Conservation (phyloP, 441 rosid genomes). For the Isatis lusitanica region DNA sequence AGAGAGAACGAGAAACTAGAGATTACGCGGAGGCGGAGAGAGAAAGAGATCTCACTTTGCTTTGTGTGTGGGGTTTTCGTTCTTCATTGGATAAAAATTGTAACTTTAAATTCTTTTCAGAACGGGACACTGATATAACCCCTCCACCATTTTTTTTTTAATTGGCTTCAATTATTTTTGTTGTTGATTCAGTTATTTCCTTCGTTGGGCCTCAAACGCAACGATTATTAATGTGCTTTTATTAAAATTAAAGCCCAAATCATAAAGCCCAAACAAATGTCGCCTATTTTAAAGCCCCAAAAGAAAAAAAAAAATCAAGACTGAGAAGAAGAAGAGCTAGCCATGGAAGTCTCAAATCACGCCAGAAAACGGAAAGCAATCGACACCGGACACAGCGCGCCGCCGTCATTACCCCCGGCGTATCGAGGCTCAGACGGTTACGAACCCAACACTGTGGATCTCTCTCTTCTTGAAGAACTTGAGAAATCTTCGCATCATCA, state of each 20-base stretch:
- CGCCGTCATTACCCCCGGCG: conserved; percentile 27
- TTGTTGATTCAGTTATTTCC: too few species aligned
- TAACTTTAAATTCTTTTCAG: neutral
- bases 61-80: conserved; percentile 10
- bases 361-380: conserved; percentile 36
- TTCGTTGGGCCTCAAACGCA: neutral
- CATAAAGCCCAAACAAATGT: neutral
- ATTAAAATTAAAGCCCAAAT: conserved; percentile 7
- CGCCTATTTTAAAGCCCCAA: neutral
- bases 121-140: too few species aligned
- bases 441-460: conserved; percentile 44
- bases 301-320: neutral
- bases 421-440: conserved; percentile 21
- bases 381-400: conserved; percentile 22
- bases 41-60: conserved; percentile 9
- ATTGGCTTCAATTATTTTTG: too few species aligned
- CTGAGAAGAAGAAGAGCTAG: neutral
- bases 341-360: conserved; percentile 38
- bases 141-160: too few species aligned
- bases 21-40: conserved; percentile 18
- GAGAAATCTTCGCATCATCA: conserved; percentile 71
- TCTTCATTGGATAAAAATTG: neutral
- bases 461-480: conserved; percentile 85
- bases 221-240: neutral
- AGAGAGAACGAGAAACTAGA: conserved; percentile 12